Conservation (phyloP, 768 basidiomycete genomes). For the Cystoderma amianthinum region DNA sequence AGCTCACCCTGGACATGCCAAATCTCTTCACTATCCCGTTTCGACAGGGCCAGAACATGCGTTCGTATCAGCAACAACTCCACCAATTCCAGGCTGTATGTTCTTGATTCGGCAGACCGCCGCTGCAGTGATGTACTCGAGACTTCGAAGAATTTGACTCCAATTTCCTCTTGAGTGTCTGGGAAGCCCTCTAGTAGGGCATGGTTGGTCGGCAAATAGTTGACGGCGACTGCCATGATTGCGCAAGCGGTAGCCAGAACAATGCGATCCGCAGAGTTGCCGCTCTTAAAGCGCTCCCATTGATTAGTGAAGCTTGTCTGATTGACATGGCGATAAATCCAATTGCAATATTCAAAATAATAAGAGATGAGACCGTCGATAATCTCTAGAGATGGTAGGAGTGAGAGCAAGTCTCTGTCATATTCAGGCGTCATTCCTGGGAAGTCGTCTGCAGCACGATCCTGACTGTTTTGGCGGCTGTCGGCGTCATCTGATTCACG, state of each 20-base stretch:
- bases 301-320: conserved; percentile 50
- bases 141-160: conserved; percentile 62
- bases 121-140: conserved; percentile 59
- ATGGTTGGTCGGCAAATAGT: conserved; percentile 66
- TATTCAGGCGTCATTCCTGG: conserved; percentile 42
- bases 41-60: conserved; percentile 68
- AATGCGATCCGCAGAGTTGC: conserved; percentile 57
- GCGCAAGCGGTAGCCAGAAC: conserved; percentile 67
- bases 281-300: conserved; percentile 72
- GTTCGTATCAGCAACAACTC: conserved; percentile 66
- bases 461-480: conserved; percentile 47
- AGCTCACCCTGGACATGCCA: conserved; percentile 74
- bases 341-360: conserved; percentile 86
- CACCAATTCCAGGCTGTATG: conserved; percentile 66
- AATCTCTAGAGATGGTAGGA: conserved; percentile 57
- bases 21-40: conserved; percentile 74
- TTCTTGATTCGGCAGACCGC: conserved; percentile 50
- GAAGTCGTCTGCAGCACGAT: conserved; percentile 36
- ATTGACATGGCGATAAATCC: conserved; percentile 80
- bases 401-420: conserved; percentile 65
- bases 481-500: conserved; percentile 49
- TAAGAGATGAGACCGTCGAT: conserved; percentile 69
- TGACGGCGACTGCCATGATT: conserved; percentile 67
- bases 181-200: conserved; percentile 45
- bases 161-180: conserved; percentile 54